A percentile compares a stretch with the other conserved stretches of the same genome.
Evolutionary conservation across 2,329 filamentous ascomycete species (phyloP).

Genomic region (Cordyceps militaris): DNA sequence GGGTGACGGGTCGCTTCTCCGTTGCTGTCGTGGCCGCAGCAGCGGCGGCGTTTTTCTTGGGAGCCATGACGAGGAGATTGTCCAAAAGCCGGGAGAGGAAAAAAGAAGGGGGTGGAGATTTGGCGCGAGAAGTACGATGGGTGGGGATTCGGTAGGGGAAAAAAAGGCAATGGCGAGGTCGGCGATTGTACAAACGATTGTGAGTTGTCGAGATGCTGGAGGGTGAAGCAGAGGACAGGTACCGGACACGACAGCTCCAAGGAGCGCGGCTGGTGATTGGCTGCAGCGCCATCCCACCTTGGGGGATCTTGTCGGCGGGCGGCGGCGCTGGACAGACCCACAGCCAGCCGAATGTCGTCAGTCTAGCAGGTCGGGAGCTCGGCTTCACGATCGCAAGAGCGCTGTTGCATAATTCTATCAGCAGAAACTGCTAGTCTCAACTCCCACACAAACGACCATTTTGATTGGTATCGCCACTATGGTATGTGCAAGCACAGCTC

Average conservation of each 20-base stretch:
- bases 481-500: neutral
- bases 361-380: neutral
- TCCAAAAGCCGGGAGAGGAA: neutral
- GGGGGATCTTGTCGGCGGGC: neutral
- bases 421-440: neutral
- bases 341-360: slow-evolving; percentile 14
- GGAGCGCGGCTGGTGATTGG: slow-evolving; percentile 26
- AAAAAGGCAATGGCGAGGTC: neutral
- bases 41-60: slow-evolving; percentile 40
- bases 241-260: slow-evolving; percentile 33
- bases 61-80: slow-evolving; percentile 35
- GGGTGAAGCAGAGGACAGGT: slow-evolving; percentile 15
- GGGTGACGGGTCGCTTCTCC: slow-evolving; percentile 39
- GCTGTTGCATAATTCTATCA: neutral
- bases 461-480: neutral
- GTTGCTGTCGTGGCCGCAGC: slow-evolving; percentile 22
- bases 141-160: neutral
- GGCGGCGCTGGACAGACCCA: neutral
- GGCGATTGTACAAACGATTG: neutral
- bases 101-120: neutral
- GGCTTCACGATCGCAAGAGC: neutral
- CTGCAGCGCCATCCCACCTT: slow-evolving; percentile 2
- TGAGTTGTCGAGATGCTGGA: slow-evolving; percentile 15
- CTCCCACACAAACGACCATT: neutral
- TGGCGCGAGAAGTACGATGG: neutral